These are phyloP conservation scores for Moesziomyces globuligerus DNA, from an alignment of 1,284 basidiomycete species.

Conservation along the genomic window DNA sequence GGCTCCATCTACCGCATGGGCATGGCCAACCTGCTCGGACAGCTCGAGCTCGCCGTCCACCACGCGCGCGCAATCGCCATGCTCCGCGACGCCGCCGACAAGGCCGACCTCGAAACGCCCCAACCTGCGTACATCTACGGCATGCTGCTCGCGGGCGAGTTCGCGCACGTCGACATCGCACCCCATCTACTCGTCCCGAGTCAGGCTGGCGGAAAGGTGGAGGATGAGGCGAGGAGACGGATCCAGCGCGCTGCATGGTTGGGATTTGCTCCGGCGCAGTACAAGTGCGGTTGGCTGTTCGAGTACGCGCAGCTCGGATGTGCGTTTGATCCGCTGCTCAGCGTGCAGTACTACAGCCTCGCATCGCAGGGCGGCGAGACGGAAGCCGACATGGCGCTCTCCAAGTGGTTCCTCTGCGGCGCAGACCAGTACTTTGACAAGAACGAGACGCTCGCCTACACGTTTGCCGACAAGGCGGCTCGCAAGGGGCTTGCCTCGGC, in stretches of 20 bases:
- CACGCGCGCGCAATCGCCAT: constrained; percentile 76
- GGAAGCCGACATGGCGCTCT: constrained; percentile 94
- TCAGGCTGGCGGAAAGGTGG: constrained; percentile 54
- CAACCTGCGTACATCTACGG: constrained; percentile 84
- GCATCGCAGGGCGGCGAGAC: constrained; percentile 76
- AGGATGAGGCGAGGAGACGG: constrained; percentile 50
- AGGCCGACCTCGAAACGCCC: constrained; percentile 79
- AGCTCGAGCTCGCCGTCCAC: constrained; percentile 76
- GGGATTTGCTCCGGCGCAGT: constrained; percentile 87
- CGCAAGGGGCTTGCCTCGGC: constrained; percentile 80
- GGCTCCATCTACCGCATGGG: constrained; percentile 78
- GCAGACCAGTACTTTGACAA: constrained; percentile 83
- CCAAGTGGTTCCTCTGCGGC: constrained; percentile 94
- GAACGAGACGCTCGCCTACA: constrained; percentile 85
- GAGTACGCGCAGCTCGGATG: constrained; percentile 88
- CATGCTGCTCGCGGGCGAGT: constrained; percentile 78
- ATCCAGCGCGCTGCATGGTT: constrained; percentile 86
- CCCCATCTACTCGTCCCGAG: constrained; percentile 47
- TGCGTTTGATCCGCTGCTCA: constrained; percentile 86
- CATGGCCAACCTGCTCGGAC: constrained; percentile 88
- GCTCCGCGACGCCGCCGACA: constrained; percentile 79
- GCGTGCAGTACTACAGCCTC: constrained; percentile 87
- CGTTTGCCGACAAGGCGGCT: constrained; percentile 92
- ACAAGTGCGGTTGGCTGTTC: constrained; percentile 86
- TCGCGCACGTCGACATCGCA: constrained; percentile 55